These are phyloP conservation scores for Schwanniomyces yamadae DNA, from an alignment of 805 yeast species.

Conservation along the genomic window DNA sequence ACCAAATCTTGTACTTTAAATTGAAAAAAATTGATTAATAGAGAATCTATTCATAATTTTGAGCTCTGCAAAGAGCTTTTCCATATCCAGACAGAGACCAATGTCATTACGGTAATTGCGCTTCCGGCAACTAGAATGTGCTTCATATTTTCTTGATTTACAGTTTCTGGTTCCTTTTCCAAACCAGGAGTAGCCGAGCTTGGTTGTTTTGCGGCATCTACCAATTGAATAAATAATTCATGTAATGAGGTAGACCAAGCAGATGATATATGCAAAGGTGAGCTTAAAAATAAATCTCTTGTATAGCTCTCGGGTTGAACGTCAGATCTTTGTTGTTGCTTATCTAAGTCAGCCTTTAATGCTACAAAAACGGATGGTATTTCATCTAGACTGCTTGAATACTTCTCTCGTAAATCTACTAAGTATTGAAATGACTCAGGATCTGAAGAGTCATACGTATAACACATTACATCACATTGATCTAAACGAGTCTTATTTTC, in stretches of 20 bases:
- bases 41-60: constrained; percentile 6
- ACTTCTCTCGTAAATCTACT: constrained; percentile 62
- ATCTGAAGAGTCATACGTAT: constrained; percentile 90
- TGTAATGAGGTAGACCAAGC: constrained; percentile 84
- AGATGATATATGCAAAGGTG: constrained; percentile 89
- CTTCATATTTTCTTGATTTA: constrained; percentile 48
- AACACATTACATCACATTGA: constrained; percentile 88
- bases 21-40: neutral
- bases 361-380: constrained; percentile 90
- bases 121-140: constrained; percentile 65
- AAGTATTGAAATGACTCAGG: constrained; percentile 90
- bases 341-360: constrained; percentile 89
- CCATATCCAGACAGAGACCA: constrained; percentile 65
- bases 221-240: constrained; percentile 82
- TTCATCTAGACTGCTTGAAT: constrained; percentile 54
- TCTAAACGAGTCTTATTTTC: constrained; percentile 68
- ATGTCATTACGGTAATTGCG: constrained; percentile 63
- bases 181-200: constrained; percentile 72
- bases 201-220: constrained; percentile 84
- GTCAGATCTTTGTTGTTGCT: constrained; percentile 88
- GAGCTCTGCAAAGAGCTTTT: constrained; percentile 43
- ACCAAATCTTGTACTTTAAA: neutral
- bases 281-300: constrained; percentile 58
- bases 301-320: constrained; percentile 88
- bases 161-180: constrained; percentile 60